Evolutionary conservation across 805 yeast species (phyloP).

Genomic region (Metschnikowia picachoensis): DNA sequence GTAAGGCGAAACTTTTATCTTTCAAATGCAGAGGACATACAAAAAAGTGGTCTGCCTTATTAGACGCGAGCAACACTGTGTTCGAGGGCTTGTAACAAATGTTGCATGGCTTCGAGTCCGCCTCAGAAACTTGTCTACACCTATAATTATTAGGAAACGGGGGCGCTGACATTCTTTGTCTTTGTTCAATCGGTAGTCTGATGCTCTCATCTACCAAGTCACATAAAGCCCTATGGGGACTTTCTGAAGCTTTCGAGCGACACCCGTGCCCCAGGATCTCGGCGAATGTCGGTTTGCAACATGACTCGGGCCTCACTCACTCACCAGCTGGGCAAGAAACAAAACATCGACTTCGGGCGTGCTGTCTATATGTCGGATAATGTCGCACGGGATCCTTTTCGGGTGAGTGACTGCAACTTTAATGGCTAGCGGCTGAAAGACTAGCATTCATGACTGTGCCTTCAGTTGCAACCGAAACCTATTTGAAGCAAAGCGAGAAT

Average conservation of each 20-base stretch:
- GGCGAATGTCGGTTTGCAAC: no score
- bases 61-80: slow-evolving; percentile 44
- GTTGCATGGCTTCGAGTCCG: slow-evolving; percentile 43
- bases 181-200: not conserved
- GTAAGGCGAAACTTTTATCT: slow-evolving; percentile 45
- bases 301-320: not conserved
- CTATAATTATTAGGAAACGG: slow-evolving; percentile 38
- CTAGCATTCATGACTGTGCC: no score
- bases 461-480: no score
- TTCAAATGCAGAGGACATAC: slow-evolving; percentile 45
- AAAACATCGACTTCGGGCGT: slow-evolving; percentile 8
- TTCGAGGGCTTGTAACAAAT: slow-evolving; percentile 49
- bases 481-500: no score
- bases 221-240: not conserved
- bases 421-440: not conserved
- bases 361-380: slow-evolving; percentile 4
- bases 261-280: no score
- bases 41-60: slow-evolving; percentile 50
- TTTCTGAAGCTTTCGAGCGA: no score
- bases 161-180: slow-evolving; percentile 8
- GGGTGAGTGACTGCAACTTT: not conserved
- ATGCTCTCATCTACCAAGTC: not conserved
- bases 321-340: slow-evolving; percentile 9
- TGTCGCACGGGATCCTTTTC: slow-evolving; percentile 11
- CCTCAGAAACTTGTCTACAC: slow-evolving; percentile 38